Evolutionary conservation across 2,329 filamentous ascomycete genomes (phyloP).

Genomic region (Xylaria sp.): DNA sequence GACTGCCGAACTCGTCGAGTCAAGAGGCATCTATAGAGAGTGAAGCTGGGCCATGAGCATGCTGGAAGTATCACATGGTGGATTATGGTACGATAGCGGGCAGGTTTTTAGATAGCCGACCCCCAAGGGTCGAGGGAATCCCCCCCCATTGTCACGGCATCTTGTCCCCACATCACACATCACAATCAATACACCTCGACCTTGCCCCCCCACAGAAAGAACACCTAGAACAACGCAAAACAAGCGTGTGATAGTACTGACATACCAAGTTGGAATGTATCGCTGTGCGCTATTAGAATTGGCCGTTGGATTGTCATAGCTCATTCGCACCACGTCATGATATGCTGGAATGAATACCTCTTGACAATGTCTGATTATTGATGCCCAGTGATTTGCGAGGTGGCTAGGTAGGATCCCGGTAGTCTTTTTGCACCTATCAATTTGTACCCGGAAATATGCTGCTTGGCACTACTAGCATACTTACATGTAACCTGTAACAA

Average conservation of each 20-base stretch:
- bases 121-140: conserved; percentile 40
- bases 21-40: conserved; percentile 30
- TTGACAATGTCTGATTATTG: neutral
- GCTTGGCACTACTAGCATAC: neutral
- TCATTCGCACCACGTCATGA: conserved; percentile 6
- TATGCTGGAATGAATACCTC: neutral
- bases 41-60: conserved; percentile 32
- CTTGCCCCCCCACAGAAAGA: conserved; percentile 25
- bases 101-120: conserved; percentile 36
- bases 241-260: conserved; percentile 28
- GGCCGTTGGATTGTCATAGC: conserved; percentile 13
- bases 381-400: neutral
- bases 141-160: conserved; percentile 45
- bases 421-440: neutral
- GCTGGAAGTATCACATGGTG: conserved; percentile 35
- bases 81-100: conserved; percentile 41
- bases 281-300: conserved; percentile 12
- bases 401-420: neutral
- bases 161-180: conserved; percentile 44
- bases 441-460: neutral
- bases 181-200: conserved; percentile 45
- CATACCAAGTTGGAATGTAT: conserved; percentile 22
- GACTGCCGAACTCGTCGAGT: conserved; percentile 19
- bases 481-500: neutral
- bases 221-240: conserved; percentile 27